Evolutionary conservation across 2,329 filamentous ascomycete genomes (phyloP), one percentile per base, ranked within the genome.

Genomic region (Lecanicillium sp.): DNA sequence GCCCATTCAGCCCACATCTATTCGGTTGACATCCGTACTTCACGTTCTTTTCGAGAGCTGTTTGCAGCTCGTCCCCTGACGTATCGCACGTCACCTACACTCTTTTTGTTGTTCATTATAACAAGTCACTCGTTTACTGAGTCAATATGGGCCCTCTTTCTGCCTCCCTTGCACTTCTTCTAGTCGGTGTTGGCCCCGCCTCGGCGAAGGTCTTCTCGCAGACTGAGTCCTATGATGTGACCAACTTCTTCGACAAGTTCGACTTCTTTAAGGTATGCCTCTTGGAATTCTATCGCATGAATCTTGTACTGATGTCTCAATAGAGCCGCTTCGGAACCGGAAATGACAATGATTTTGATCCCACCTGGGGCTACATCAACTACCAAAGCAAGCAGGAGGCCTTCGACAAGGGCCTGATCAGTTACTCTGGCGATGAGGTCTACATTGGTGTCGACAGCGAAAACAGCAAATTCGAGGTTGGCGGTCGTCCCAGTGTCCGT

Each of bases 281-380:
- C 8, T 12, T 10, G 24, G 44, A 15, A 26, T 26, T 42, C 17
- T 2, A 7, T n/a, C 9, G 23, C 1, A 29, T 48, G 7, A 7
- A 7, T 29, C 12, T 29, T 29, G 24, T 17, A 7, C 19, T 21
- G 5, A 23, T 23, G 39, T 58, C 52, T 55, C 44, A 36, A 32
- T 35, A 49, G 48, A 49, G 41, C 27, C 35, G 57, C 10, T 53
- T 52, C 47, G 17, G 17, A n/a, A 53, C 53, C 17, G 46, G 41
- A 29, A 51, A 57, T 38, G 39, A 43, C 38, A 53, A 60, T 42
- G 57, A 54, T 15, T 38, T 56, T 5, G 84, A 89, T 56, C 80
- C 80, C 6, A 88, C 81, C 37, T 60, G 74, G 48, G 85, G 84
- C 8, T 85, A 76, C 57, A 84, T 87, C 41, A 66, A 71, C 48